Percentiles rank a stretch among this genome's conserved stretches.
Evolutionary conservation across 768 basidiomycete species (phyloP).

Genomic region (Tulasnella sp.): DNA sequence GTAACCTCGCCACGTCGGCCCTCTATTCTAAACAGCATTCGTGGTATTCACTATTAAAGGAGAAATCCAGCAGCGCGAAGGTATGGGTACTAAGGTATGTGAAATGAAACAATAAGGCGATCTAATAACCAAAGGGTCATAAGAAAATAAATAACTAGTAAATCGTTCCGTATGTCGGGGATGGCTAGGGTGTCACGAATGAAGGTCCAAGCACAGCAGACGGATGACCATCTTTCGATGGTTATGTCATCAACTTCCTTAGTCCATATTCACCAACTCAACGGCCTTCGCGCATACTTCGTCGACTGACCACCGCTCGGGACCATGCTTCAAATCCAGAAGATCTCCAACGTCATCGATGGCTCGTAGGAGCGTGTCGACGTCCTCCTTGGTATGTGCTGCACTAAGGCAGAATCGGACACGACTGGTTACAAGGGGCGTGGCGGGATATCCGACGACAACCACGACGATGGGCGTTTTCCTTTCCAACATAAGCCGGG

Average conservation of each 20-base stretch:
- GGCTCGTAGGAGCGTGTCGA: slow-evolving; percentile 72
- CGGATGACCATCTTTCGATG: background rate
- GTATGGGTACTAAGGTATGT: too few relatives aligned
- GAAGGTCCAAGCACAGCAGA: background rate
- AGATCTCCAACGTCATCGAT: slow-evolving; percentile 87
- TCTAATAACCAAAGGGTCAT: too few relatives aligned
- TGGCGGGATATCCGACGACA: slow-evolving; percentile 84
- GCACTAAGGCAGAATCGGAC: slow-evolving; percentile 92
- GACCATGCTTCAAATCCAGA: slow-evolving; percentile 79
- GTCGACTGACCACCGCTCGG: slow-evolving; percentile 68
- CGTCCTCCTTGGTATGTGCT: slow-evolving; percentile 93
- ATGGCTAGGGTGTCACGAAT: too few relatives aligned
- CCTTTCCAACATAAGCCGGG: slow-evolving; percentile 73
- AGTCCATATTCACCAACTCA: slow-evolving; percentile 54
- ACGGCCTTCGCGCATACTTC: slow-evolving; percentile 57
- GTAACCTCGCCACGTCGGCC: too few relatives aligned
- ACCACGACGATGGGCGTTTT: slow-evolving; percentile 76
- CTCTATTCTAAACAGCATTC: too few relatives aligned
- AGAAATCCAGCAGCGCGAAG: too few relatives aligned
- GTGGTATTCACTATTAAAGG: too few relatives aligned
- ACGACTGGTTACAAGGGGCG: slow-evolving; percentile 73
- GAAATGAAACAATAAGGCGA: too few relatives aligned
- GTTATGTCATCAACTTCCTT: slow-evolving; percentile 6
- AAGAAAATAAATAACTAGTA: too few relatives aligned
- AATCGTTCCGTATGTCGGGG: too few relatives aligned